Conservation (phyloP, 2,329 filamentous ascomycete genomes). For the Dothistroma septosporum region DNA sequence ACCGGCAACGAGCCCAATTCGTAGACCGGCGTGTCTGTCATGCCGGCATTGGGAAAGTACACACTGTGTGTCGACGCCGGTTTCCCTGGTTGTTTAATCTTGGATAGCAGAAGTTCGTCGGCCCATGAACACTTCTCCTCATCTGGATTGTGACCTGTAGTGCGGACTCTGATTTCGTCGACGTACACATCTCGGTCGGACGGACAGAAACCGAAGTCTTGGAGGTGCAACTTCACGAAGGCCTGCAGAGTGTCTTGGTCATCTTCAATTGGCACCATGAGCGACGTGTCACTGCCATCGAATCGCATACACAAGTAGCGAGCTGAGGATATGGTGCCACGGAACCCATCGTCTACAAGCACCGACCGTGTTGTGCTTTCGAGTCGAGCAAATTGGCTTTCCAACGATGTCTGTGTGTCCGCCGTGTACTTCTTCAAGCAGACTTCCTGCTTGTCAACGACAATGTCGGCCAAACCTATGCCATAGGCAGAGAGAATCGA, state of each 20-base stretch:
- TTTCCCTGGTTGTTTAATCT: no score
- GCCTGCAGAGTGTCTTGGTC: slow-evolving; percentile 77
- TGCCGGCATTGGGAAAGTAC: no score
- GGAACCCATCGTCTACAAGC: slow-evolving; percentile 74
- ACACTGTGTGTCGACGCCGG: no score
- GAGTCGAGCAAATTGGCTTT: no score
- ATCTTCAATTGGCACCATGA: slow-evolving; percentile 73
- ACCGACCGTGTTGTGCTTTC: slow-evolving; percentile 37
- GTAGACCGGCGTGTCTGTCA: no score
- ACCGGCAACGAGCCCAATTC: no score
- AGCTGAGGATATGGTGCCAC: slow-evolving; percentile 71
- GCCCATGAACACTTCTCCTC: slow-evolving; percentile 78
- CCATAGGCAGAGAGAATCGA: slow-evolving; percentile 87
- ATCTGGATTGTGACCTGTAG: slow-evolving; percentile 86
- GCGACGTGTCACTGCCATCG: slow-evolving; percentile 79
- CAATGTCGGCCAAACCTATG: slow-evolving; percentile 88
- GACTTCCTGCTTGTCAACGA: slow-evolving; percentile 74
- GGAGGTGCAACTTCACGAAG: slow-evolving; percentile 81
- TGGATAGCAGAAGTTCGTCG: slow-evolving; percentile 52
- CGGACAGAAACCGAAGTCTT: slow-evolving; percentile 89
- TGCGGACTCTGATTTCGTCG: slow-evolving; percentile 81
- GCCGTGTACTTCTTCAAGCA: slow-evolving; percentile 56
- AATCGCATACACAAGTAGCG: slow-evolving; percentile 95
- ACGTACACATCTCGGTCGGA: slow-evolving; percentile 82
- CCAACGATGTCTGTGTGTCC: slow-evolving; percentile 34